Conservation (phyloP, 1,284 basidiomycete genomes). For the Pyrrhoderma noxium region DNA sequence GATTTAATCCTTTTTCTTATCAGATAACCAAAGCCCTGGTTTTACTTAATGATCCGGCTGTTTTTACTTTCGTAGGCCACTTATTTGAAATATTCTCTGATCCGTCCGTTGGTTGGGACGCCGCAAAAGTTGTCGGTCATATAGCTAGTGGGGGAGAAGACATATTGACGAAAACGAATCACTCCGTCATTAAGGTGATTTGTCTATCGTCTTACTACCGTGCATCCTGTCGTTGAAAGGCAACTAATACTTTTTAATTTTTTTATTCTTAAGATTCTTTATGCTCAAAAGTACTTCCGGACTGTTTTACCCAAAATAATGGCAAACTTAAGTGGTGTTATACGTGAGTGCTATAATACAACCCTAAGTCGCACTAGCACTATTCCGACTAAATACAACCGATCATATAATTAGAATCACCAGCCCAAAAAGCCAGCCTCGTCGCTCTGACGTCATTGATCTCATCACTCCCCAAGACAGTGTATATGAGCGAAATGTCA, state of each 20-base stretch:
- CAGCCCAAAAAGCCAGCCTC: constrained; percentile 64
- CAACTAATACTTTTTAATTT: neutral
- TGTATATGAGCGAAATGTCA: constrained; percentile 63
- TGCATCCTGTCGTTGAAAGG: neutral
- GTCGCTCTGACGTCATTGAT: constrained; percentile 82
- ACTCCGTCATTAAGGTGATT: constrained; percentile 66
- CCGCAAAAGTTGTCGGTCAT: constrained; percentile 66
- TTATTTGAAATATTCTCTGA: constrained; percentile 69
- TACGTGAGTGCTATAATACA: no score
- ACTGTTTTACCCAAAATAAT: constrained; percentile 71
- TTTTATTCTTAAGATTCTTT: constrained; percentile 55
- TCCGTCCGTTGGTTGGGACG: constrained; percentile 51
- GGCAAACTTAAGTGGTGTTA: constrained; percentile 43
- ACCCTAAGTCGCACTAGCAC: constrained; percentile 22
- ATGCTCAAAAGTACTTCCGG: constrained; percentile 81
- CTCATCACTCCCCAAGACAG: constrained; percentile 69
- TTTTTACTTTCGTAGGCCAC: constrained; percentile 50
- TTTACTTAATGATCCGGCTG: constrained; percentile 59
- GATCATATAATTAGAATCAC: constrained; percentile 30
- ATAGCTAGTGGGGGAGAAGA: constrained; percentile 49
- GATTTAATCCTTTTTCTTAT: neutral
- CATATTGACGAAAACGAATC: constrained; percentile 69
- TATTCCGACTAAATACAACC: neutral
- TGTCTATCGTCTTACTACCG: neutral
- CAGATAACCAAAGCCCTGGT: constrained; percentile 78